Base-by-base conservation (phyloP, 106 monocot species). In the Ottelia alismoides region DNA sequence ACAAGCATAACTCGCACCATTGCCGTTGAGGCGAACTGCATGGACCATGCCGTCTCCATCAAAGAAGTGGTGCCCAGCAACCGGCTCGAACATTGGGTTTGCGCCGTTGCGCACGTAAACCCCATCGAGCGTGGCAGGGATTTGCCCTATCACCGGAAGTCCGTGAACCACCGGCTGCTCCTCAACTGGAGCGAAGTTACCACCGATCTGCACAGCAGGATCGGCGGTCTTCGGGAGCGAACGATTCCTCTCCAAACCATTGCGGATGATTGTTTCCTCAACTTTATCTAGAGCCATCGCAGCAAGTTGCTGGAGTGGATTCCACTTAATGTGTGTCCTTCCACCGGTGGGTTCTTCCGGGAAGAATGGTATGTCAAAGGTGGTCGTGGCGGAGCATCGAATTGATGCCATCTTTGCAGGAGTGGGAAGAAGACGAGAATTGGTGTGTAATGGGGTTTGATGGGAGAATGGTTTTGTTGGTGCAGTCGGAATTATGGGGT, bases 41-140 rank as follows among this genome's bases (percentile, higher is more conserved):
- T 90, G 89, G 32, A 89, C 64, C 88, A 89, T 89, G 47, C 88
- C 88, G 47, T 89, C 73, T 25, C 73, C 73, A 44, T 73, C 73
- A 51, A 73, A 73, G 55, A 73, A 67, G 32, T 73, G 73, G 66
- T 73, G 73, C 21, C 73, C 73, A 6, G 61, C 66, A 0, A 56
- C 54, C 11, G 73, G 73, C 49, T 73, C 56, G 51, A 67, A 67
- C 27, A 73, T 49, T 2, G 73, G 73, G 49, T 73, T 73, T 6
- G 73, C 73, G 32, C 73, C 73, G 67, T 73, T 73, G 47, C 73
- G 73, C 49, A 73, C 61, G 56, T 73, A 73, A 24, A 56, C 53
- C 21, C 73, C 73, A 27, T 73, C 40, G 43, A 73, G 55, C 40
- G 22, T 67, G 3, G 61, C 47, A 1, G 73, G 73, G 22, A 73